phyloP scores from a whole-genome alignment of 2,329 filamentous ascomycete species.

The Aspergillus sp. region DNA sequence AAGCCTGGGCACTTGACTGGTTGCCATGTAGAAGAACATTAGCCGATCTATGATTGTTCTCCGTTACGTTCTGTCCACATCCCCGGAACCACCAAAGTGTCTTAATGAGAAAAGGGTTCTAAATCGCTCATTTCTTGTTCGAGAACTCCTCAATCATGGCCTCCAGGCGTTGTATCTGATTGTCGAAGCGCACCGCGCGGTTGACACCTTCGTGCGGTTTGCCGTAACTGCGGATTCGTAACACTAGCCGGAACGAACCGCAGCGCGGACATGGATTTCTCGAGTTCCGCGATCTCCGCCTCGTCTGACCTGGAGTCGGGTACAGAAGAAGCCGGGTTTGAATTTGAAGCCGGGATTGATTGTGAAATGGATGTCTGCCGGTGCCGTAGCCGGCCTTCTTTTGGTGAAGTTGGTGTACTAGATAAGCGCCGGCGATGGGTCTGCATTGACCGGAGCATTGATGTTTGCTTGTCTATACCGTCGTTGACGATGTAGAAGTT shows the following conservation, averaged over 20 bases:
- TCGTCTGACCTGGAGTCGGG: slow-evolving; percentile 15
- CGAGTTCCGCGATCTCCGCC: slow-evolving; percentile 38
- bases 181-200: neutral
- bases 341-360: neutral
- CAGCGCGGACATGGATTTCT: slow-evolving; percentile 45
- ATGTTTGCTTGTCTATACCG: slow-evolving; percentile 82
- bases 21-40: too few relatives aligned
- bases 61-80: too few relatives aligned
- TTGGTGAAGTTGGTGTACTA: slow-evolving; percentile 27
- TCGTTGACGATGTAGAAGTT: slow-evolving; percentile 84
- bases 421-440: slow-evolving; percentile 37
- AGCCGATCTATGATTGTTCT: too few relatives aligned
- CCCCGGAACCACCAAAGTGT: too few relatives aligned
- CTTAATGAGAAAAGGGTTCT: too few relatives aligned
- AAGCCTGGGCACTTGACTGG: too few relatives aligned
- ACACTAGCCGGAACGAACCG: slow-evolving; percentile 47
- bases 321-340: neutral
- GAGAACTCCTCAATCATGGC: too few relatives aligned
- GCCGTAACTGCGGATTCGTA: slow-evolving; percentile 18
- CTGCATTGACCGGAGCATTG: slow-evolving; percentile 61
- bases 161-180: too few relatives aligned
- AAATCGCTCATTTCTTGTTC: too few relatives aligned
- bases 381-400: slow-evolving; percentile 35
- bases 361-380: slow-evolving; percentile 31
- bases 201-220: neutral